Evolutionary conservation across 495 filamentous ascomycete species (phyloP).

Genomic region (Geoglossum glabrum): DNA sequence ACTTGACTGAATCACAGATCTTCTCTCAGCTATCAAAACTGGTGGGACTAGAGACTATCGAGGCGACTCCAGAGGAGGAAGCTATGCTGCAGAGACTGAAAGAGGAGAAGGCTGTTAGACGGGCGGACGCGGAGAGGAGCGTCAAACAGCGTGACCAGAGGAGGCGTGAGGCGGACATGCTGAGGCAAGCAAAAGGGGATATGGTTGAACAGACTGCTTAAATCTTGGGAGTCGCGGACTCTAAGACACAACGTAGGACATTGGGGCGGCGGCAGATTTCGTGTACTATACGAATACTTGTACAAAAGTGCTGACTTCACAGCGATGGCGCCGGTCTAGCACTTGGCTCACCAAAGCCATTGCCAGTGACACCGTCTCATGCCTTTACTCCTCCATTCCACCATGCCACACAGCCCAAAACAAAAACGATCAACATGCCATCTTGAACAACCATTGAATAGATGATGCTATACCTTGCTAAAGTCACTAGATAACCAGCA

Average conservation of each 20-base stretch:
- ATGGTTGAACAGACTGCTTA: background rate
- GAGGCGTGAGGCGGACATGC: slow-evolving; percentile 33
- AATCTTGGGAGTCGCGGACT: too few species aligned
- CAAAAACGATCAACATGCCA: slow-evolving; percentile 6
- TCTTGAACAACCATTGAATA: slow-evolving; percentile 5
- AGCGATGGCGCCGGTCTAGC: background rate
- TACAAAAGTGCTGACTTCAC: background rate
- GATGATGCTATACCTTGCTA: slow-evolving; percentile 5
- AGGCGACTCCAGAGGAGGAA: slow-evolving; percentile 38
- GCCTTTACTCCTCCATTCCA: background rate
- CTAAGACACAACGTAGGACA: too few species aligned
- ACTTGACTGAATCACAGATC: slow-evolving; percentile 40
- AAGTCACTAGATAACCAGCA: slow-evolving; percentile 1
- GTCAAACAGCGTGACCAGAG: slow-evolving; percentile 39
- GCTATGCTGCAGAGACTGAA: slow-evolving; percentile 35
- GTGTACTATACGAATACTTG: background rate
- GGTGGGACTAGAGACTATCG: slow-evolving; percentile 44
- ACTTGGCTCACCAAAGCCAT: background rate
- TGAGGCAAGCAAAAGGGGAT: slow-evolving; percentile 1
- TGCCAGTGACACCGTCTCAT: background rate
- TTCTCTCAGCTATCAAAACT: slow-evolving; percentile 41
- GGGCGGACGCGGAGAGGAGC: slow-evolving; percentile 36
- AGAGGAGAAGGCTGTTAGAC: slow-evolving; percentile 29
- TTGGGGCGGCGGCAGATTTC: too few species aligned
- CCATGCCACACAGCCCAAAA: slow-evolving; percentile 5